Percentiles rank a stretch among this genome's conserved stretches.
phyloP scores from a whole-genome alignment of 139 green algal species.

The Mesotaenium endlicherianum region DNA sequence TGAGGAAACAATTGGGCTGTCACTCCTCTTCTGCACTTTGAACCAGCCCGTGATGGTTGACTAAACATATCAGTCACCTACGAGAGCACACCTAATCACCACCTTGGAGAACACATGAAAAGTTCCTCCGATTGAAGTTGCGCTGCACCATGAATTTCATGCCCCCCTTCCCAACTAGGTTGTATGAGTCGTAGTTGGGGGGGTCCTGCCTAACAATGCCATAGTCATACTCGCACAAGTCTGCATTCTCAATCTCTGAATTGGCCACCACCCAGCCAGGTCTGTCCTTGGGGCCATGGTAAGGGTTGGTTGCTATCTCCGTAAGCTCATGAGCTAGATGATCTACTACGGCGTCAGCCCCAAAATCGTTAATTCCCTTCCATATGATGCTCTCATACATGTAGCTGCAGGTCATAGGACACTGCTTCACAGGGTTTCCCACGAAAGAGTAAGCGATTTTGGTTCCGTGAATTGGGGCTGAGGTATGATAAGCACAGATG shows the following conservation, averaged over 20 bases:
- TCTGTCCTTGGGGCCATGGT: background rate
- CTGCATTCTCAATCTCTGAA: constrained; percentile 10
- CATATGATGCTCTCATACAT: background rate
- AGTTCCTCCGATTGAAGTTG: background rate
- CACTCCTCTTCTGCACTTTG: too few relatives aligned
- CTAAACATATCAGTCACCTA: too few relatives aligned
- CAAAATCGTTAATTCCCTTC: background rate
- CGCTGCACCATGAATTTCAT: constrained; percentile 12
- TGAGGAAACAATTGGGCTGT: too few relatives aligned
- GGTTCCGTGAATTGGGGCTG: background rate
- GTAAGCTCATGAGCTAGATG: constrained; percentile 10
- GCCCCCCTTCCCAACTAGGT: background rate
- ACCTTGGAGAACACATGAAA: background rate
- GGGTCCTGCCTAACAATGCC: too few relatives aligned
- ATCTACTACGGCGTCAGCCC: constrained; percentile 3
- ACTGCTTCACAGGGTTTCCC: constrained; percentile 14
- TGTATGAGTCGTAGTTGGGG: background rate
- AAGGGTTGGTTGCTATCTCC: constrained; percentile 3
- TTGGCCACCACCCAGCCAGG: constrained; percentile 1
- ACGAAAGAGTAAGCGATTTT: constrained; percentile 17
- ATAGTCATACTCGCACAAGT: constrained; percentile 20
- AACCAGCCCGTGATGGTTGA: too few relatives aligned
- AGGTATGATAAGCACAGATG: constrained; percentile 8
- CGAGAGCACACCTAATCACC: too few relatives aligned
- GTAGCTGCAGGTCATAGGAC: background rate